Base-by-base conservation (phyloP, 2,329 filamentous ascomycete genomes). In the Pleomassaria siparia region DNA sequence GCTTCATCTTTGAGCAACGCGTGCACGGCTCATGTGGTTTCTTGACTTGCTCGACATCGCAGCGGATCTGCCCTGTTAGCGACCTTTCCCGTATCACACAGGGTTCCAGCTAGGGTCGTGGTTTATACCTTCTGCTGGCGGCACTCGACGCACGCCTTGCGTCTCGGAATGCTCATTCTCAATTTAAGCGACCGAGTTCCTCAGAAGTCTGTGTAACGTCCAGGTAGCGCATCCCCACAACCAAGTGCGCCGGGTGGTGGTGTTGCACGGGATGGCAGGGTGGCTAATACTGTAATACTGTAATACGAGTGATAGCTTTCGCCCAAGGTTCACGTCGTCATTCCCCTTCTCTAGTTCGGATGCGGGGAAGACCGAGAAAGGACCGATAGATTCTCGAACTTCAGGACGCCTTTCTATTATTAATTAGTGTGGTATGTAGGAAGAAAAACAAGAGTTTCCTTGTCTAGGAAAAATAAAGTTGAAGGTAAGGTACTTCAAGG, bases 291-390 rank as follows among this genome's bases (percentile, higher is more conserved):
- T n/a, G n/a, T n/a, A n/a, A n/a, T n/a, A n/a, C n/a, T n/a, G n/a
- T n/a, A n/a, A n/a, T n/a, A n/a, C n/a, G n/a, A 49, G 46, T 49
- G 49, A 43, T 49, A 50, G 43, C 21, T 50, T 47, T 50, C n/a
- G n/a, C n/a, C n/a, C n/a, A n/a, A n/a, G n/a, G n/a, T n/a, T n/a
- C 59, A 66, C 62, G 62, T 65, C 64, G 64, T 67, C 63, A 63
- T 65, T 55, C 59, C 54, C 49, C 47, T 54, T 7, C 21, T 42
- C 49, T 55, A 58, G 62, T 63, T 35, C 59, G 63, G 65, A 52
- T 59, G 65, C 59, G 65, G 64, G 63, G 63, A 62, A 55, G 47
- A 54, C 65, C 64, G 62, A 66, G 47, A 49, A 58, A 60, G 55
- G 48, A 53, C 59, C 64, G 59, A 58, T 15, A 13, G 13, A 26